Percentiles rank a stretch among this genome's conserved stretches.
Evolutionary conservation across 208 protist species (phyloP).

Genomic region (Leishmania braziliensis): DNA sequence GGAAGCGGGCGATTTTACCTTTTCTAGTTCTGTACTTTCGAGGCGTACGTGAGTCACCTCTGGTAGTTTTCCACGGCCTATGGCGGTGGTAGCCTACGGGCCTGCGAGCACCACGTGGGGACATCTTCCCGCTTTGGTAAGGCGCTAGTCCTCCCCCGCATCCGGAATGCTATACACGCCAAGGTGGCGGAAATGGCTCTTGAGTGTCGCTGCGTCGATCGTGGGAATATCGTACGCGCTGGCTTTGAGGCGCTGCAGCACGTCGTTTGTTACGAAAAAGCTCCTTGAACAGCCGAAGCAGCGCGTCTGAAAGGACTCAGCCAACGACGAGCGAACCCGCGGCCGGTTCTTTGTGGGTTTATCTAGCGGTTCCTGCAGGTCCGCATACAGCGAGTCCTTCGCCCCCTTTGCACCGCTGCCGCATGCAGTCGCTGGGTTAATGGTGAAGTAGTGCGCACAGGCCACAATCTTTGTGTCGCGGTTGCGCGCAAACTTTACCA

Average conservation of each 20-base stretch:
- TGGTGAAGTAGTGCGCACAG: slow-evolving; percentile 15
- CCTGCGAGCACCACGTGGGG: not conserved
- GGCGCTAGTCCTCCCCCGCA: not conserved
- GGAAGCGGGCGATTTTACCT: not conserved
- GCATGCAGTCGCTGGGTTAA: not conserved
- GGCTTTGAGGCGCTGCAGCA: slow-evolving; percentile 20
- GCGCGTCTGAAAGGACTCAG: no score
- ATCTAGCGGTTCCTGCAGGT: no score
- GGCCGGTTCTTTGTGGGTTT: no score
- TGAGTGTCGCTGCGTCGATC: slow-evolving; percentile 1
- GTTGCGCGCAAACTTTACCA: slow-evolving; percentile 13
- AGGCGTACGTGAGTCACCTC: not conserved
- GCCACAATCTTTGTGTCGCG: slow-evolving; percentile 10
- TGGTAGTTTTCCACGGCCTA: not conserved
- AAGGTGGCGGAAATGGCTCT: not conserved
- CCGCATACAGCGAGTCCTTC: not conserved
- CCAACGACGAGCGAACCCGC: no score
- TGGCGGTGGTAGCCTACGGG: not conserved
- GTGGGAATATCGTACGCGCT: slow-evolving; percentile 15
- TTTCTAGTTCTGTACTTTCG: not conserved
- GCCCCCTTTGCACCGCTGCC: not conserved
- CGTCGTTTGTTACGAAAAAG: slow-evolving; percentile 12
- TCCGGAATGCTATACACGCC: not conserved
- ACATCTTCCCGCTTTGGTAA: not conserved
- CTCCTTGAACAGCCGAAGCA: not conserved